Conservation (phyloP, 2,329 filamentous ascomycete genomes). For the Epichloe glyceriae region DNA sequence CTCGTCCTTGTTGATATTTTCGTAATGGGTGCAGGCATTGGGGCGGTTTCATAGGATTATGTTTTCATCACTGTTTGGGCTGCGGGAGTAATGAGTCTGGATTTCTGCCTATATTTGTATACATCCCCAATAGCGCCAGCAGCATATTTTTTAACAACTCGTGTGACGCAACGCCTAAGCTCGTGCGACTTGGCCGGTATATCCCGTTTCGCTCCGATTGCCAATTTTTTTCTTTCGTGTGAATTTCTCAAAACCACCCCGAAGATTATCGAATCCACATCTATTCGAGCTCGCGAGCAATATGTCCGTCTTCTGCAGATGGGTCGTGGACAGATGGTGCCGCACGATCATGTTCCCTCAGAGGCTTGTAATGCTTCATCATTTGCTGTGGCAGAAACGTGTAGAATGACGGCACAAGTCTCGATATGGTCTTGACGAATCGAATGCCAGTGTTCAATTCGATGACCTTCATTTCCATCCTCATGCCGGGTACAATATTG, state of each 20-base stretch:
- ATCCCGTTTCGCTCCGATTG: neutral
- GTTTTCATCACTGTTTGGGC: neutral
- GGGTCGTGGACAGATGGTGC: slow-evolving; percentile 30
- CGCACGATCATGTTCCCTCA: slow-evolving; percentile 30
- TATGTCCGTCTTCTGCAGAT: slow-evolving; percentile 13
- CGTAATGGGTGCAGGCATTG: too few relatives aligned
- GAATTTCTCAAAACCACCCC: neutral
- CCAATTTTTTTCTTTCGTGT: neutral
- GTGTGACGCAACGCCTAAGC: too few relatives aligned
- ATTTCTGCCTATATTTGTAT: neutral
- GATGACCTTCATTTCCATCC: slow-evolving; percentile 41
- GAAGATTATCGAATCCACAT: neutral
- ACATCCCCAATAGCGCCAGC: neutral
- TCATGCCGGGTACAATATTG: slow-evolving; percentile 52
- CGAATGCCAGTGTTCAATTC: slow-evolving; percentile 48
- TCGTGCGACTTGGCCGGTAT: too few relatives aligned
- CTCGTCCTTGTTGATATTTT: too few relatives aligned
- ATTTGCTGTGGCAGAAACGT: slow-evolving; percentile 54
- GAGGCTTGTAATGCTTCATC: slow-evolving; percentile 53
- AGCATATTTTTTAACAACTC: neutral
- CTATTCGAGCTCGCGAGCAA: slow-evolving; percentile 9
- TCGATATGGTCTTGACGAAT: slow-evolving; percentile 48
- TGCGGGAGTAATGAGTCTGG: neutral
- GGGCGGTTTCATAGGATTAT: too few relatives aligned
- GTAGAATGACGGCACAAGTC: slow-evolving; percentile 49